These are phyloP conservation scores for Hemerocallis citrina DNA, from an alignment of 106 monocot species.

Conservation along the genomic window DNA sequence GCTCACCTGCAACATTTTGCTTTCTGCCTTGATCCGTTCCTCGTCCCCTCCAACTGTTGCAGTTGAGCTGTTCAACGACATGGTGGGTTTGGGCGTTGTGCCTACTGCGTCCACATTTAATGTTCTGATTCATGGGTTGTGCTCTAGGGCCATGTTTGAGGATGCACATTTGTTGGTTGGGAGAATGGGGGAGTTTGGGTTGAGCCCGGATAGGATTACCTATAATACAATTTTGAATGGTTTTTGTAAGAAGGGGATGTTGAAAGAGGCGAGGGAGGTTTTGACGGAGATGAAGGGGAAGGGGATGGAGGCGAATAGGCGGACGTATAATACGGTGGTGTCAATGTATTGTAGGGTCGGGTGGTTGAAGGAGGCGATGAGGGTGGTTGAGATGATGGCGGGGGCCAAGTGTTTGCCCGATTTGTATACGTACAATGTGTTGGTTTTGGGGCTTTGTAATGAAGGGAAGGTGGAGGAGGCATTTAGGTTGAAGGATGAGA, in stretches of 20 bases:
- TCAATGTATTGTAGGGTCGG: constrained; percentile 61
- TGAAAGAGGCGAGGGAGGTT: constrained; percentile 48
- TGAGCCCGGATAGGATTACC: constrained; percentile 49
- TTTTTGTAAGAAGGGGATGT: constrained; percentile 65
- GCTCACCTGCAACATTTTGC: constrained; percentile 37
- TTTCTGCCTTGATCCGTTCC: constrained; percentile 36
- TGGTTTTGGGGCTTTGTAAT: constrained; percentile 63
- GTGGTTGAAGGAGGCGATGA: constrained; percentile 71
- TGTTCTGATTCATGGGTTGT: constrained; percentile 47
- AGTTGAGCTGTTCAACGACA: constrained; percentile 27
- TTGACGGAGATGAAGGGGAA: constrained; percentile 72
- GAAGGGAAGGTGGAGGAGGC: constrained; percentile 70
- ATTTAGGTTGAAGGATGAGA: constrained; percentile 52
- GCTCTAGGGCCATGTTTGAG: constrained; percentile 24
- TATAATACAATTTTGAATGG: constrained; percentile 81
- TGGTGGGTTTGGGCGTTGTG: constrained; percentile 44
- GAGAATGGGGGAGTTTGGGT: constrained; percentile 58
- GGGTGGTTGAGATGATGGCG: constrained; percentile 63
- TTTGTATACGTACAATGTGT: constrained; percentile 70
- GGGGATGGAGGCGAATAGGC: constrained; percentile 31
- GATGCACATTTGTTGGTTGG: constrained; percentile 39
- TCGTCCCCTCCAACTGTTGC: constrained; percentile 29
- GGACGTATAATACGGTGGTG: constrained; percentile 80
- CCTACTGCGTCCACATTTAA: constrained; percentile 69
- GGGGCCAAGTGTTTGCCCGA: constrained; percentile 49